Evolutionary conservation across 495 filamentous ascomycete species (phyloP), one percentile per base, ranked within the genome.

Genomic region (Neurospora terricola): DNA sequence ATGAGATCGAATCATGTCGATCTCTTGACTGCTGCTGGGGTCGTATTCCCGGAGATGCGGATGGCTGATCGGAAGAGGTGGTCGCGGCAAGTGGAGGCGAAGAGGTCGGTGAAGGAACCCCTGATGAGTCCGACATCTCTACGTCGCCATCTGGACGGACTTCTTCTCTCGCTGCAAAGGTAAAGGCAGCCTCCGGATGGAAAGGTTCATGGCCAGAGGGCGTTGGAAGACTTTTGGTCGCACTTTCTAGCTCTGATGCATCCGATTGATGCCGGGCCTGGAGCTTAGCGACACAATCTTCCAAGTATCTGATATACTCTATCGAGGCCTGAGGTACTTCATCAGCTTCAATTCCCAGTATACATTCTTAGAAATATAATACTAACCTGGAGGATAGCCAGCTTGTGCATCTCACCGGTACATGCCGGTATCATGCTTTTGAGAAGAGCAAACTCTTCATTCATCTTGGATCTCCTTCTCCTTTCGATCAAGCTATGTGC

Each of bases 371-470:
- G 11, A 4, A 0, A 36, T 69, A 21, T 34, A 14, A 38, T 66
- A 81, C 86, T 72, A 82, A 96, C 96, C 90, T 97, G 94, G 69
- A 99, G 85, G 74, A 99, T 98, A 3, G 94, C 94, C 69, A 99
- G 86, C 84, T 99, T 99, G 82, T 99, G 96, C 96, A 99, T 99
- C 78, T 97, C 94, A 16, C 94, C 93, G 9, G 83, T 84, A 78
- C 96, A 98, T 1, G 96, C 96, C 1, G 96, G 96, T 75, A 99
- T 97, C 91, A 99, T 92, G 78, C 91, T 89, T 83, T 98, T 98
- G 73, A 99, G 83, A 18, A 96, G 91, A 1, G 88, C 91, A 83
- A 99, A 99, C 81, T 98, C 96, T 78, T 98, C 96, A 77, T 99
- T 99, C 96, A 99, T 99, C 85, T 98, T 99, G 6, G 93, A 97